Conservation (phyloP, 768 basidiomycete species). For the Pilatotrama ljubarskyi region DNA sequence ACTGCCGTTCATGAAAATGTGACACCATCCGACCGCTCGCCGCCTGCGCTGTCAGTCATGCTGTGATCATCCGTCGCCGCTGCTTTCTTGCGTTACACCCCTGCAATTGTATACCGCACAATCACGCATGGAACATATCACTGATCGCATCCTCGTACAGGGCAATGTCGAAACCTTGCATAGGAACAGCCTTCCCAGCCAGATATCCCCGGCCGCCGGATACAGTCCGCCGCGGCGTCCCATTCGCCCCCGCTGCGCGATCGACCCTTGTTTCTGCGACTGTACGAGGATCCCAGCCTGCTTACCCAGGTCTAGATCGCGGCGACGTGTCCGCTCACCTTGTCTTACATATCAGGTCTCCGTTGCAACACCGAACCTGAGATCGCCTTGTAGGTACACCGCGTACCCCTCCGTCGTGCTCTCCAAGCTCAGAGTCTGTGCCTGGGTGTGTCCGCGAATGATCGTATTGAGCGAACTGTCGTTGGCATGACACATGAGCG, state of each 20-base stretch:
- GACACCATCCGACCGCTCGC: neutral
- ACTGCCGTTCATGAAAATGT: neutral
- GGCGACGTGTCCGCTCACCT: neutral
- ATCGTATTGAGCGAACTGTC: constrained; percentile 5
- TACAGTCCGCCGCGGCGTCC: neutral
- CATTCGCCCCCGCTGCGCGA: constrained; percentile 2
- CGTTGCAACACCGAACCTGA: neutral
- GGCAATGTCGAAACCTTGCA: constrained; percentile 9
- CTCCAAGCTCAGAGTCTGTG: neutral
- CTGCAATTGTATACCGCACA: constrained; percentile 3
- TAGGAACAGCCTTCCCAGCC: constrained; percentile 10
- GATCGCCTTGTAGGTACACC: too few species aligned
- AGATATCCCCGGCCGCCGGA: constrained; percentile 10
- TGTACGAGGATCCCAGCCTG: neutral
- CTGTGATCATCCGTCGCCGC: neutral
- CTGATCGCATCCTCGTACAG: constrained; percentile 9
- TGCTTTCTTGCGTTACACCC: constrained; percentile 3
- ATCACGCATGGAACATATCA: constrained; percentile 10
- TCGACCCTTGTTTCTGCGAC: neutral
- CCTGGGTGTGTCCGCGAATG: constrained; percentile 1
- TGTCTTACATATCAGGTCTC: neutral
- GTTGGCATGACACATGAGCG: constrained; percentile 16
- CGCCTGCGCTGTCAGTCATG: constrained; percentile 2
- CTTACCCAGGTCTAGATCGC: neutral
- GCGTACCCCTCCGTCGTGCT: neutral